A percentile compares a stretch with the other conserved stretches of the same genome.
Evolutionary conservation across 495 filamentous ascomycete species (phyloP).

Genomic region (Aspergillus bridgeri): DNA sequence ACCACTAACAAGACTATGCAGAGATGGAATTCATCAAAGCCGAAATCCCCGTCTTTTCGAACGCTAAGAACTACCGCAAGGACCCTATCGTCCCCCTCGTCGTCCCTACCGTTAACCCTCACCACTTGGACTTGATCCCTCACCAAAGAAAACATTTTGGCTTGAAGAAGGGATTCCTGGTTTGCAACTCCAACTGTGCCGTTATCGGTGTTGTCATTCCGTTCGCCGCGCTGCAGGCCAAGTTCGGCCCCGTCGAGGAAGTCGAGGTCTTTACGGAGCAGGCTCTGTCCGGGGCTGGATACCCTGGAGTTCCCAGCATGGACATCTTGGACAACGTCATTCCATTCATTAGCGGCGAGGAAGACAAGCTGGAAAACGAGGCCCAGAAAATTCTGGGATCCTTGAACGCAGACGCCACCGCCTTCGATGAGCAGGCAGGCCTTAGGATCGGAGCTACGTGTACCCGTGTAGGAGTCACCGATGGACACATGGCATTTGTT

Average conservation of each 20-base stretch:
- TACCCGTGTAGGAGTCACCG: constrained; percentile 77
- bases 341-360: constrained; percentile 82
- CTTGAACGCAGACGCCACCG: constrained; percentile 61
- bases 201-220: constrained; percentile 87
- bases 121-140: constrained; percentile 74
- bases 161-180: constrained; percentile 74
- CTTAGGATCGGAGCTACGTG: constrained; percentile 75
- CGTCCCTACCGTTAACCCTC: constrained; percentile 78
- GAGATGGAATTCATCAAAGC: constrained; percentile 78
- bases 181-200: constrained; percentile 89
- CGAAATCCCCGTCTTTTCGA: constrained; percentile 79
- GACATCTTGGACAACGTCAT: constrained; percentile 79
- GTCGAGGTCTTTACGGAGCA: constrained; percentile 86
- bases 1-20: constrained; percentile 23
- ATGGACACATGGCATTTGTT: constrained; percentile 82
- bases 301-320: constrained; percentile 77
- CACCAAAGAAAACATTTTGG: constrained; percentile 64
- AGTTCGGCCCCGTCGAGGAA: constrained; percentile 69
- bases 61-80: constrained; percentile 85
- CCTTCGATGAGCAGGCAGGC: constrained; percentile 58
- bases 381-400: constrained; percentile 79
- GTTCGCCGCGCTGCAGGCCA: constrained; percentile 75
- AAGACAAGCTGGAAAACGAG: constrained; percentile 84
- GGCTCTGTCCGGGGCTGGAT: constrained; percentile 82
- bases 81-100: constrained; percentile 80